Conservation (phyloP, 208 protist genomes). For the Trypanosoma platydactyli region DNA sequence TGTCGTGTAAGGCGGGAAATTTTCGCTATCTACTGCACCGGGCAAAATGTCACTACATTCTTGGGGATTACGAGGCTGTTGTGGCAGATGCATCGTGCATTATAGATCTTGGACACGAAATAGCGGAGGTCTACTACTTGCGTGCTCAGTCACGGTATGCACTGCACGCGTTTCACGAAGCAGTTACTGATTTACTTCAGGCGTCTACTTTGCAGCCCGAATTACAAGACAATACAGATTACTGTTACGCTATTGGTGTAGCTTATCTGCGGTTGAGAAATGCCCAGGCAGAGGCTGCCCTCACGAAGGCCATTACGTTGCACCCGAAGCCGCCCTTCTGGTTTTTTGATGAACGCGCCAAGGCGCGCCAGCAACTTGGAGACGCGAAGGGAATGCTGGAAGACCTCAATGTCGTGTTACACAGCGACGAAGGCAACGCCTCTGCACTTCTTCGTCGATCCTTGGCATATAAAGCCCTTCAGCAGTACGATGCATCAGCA, state of each 20-base stretch:
- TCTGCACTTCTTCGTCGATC: slow-evolving; percentile 79
- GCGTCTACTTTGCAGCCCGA: slow-evolving; percentile 45
- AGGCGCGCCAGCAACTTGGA: slow-evolving; percentile 68
- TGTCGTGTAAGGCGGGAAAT: slow-evolving; percentile 29
- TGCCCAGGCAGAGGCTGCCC: slow-evolving; percentile 40
- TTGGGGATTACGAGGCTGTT: slow-evolving; percentile 30
- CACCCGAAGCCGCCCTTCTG: slow-evolving; percentile 13
- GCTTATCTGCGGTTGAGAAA: slow-evolving; percentile 33
- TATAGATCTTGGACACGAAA: slow-evolving; percentile 17
- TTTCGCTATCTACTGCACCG: slow-evolving; percentile 32
- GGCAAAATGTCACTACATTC: slow-evolving; percentile 34
- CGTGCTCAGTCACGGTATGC: slow-evolving; percentile 78
- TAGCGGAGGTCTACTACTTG: slow-evolving; percentile 78
- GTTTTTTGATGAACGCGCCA: slow-evolving; percentile 87
- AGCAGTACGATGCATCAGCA: slow-evolving; percentile 70
- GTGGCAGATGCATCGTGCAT: slow-evolving; percentile 23
- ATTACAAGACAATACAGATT: slow-evolving; percentile 36
- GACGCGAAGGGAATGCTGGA: slow-evolving; percentile 49
- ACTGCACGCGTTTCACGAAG: slow-evolving; percentile 41
- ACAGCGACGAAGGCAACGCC: slow-evolving; percentile 53
- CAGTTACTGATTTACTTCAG: slow-evolving; percentile 53
- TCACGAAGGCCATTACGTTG: slow-evolving; percentile 48
- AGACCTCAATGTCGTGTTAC: slow-evolving; percentile 84
- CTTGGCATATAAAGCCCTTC: slow-evolving; percentile 80
- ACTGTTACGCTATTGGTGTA: slow-evolving; percentile 55